phyloP scores from a whole-genome alignment of 139 green algal species.

The Coelastrella sp. region DNA sequence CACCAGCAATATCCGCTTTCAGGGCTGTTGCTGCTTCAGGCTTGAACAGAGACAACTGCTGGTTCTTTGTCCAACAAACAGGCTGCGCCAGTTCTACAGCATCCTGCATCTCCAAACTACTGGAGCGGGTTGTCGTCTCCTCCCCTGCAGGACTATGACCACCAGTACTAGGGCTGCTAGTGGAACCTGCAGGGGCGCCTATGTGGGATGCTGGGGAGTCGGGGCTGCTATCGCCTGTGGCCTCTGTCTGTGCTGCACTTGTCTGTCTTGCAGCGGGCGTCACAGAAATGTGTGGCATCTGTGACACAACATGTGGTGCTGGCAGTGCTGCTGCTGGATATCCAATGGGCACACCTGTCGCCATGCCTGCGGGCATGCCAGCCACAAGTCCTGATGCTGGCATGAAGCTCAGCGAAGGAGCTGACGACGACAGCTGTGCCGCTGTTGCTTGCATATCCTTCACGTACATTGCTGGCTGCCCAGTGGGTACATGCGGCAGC shows the following conservation, averaged over 20 bases:
- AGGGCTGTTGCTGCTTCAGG: background rate
- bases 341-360: constrained; percentile 6
- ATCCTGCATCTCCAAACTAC: background rate
- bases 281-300: background rate
- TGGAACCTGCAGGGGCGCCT: background rate
- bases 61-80: background rate
- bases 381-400: background rate
- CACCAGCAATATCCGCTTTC: background rate
- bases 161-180: background rate
- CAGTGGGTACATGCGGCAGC: constrained; percentile 8
- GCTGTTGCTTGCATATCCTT: constrained; percentile 4
- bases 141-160: background rate
- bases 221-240: background rate
- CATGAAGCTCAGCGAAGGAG: constrained; percentile 31
- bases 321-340: constrained; percentile 26
- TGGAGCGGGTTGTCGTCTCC: background rate
- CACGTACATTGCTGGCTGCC: background rate
- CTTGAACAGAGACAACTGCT: constrained; percentile 3
- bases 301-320: background rate
- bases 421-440: constrained; percentile 20
- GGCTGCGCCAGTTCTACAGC: background rate
- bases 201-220: background rate
- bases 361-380: background rate
- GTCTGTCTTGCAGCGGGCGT: background rate
- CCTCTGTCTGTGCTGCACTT: background rate